phyloP scores from a whole-genome alignment of 495 filamentous ascomycete genomes.

The Penicillium cosmopolitanum region DNA sequence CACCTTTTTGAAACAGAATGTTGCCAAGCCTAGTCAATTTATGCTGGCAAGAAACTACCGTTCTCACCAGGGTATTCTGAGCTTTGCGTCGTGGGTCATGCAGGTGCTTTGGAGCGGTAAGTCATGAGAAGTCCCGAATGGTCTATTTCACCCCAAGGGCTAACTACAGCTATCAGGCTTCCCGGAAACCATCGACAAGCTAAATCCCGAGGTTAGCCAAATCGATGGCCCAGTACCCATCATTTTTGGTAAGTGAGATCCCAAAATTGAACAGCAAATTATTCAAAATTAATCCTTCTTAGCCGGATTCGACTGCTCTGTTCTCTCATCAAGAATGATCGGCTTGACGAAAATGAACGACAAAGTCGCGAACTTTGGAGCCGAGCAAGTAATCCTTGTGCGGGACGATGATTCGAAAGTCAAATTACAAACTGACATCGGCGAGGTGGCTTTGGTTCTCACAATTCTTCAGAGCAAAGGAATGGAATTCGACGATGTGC shows the following conservation, averaged over 20 bases:
- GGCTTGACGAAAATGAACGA: conserved; percentile 29
- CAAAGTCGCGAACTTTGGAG: conserved; percentile 41
- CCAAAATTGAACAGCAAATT: background rate
- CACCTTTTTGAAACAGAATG: conserved; percentile 17
- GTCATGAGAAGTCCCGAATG: background rate
- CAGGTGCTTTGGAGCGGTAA: conserved; percentile 24
- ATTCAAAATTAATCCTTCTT: background rate
- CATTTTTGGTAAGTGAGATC: conserved; percentile 32
- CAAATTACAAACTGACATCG: conserved; percentile 33
- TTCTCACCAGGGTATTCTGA: conserved; percentile 49
- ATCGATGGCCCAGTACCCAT: conserved; percentile 42
- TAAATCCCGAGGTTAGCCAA: conserved; percentile 43
- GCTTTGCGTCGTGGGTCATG: conserved; percentile 45
- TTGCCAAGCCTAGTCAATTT: conserved; percentile 33
- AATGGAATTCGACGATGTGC: conserved; percentile 52
- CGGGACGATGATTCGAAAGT: conserved; percentile 38
- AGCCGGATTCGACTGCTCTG: conserved; percentile 31
- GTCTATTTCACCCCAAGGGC: background rate
- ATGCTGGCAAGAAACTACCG: conserved; percentile 44
- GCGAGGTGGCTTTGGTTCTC: conserved; percentile 37
- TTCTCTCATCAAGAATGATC: conserved; percentile 31
- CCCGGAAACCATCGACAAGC: conserved; percentile 42
- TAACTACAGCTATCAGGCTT: conserved; percentile 26
- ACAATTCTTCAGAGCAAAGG: conserved; percentile 51
- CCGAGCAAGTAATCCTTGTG: conserved; percentile 49